Base-by-base conservation (phyloP, 2,329 filamentous ascomycete species). In the Fusarium staphyleae region DNA sequence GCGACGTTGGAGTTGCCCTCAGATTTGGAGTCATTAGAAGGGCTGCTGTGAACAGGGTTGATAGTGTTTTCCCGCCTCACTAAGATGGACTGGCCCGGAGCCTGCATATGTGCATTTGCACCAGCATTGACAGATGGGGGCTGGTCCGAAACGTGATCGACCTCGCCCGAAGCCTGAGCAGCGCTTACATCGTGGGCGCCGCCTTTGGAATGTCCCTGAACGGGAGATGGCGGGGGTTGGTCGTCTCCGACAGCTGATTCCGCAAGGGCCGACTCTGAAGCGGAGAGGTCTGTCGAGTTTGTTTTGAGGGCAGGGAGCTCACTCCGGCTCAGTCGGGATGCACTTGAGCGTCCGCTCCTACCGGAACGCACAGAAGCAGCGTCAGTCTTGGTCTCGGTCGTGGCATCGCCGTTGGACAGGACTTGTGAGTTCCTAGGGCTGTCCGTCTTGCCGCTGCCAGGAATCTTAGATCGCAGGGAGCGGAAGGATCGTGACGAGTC, bases 91-190 rank as follows among this genome's bases (percentile, higher is more conserved):
- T 95, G 89, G 43, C 91, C 91, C 0, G 92, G 90, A 61, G 89
- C 85, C 66, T 88, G 86, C 51, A 82, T 72, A 69, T 85, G 75
- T 65, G 81, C 72, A 73, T 80, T 78, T 71, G 84, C 72, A 72
- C 85, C 77, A 60, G 83, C 82, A 18, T 74, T 74, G 66, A 88
- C 88, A 10, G 86, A 86, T 2, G 91, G 92, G 22, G 93, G 93
- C 54, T 88, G 88, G 69, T 98, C 95, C 12, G 93, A 98, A 15
- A 99, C 92, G 65, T 93, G 87, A 68, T 96, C 95, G 34, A 99
- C 92, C 74, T 99, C 95, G 49, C 93, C 93, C 42, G 86, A 89
- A 46, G 89, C 86, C 73, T 96, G 90, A 35, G 92, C 93, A 39
- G 88, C 88, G 69, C 83, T 84, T 35, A 96, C 86, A 72, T 93